Evolutionary conservation across 352 stramenopile genomes (phyloP).

Genomic region (Pythium aquatile): DNA sequence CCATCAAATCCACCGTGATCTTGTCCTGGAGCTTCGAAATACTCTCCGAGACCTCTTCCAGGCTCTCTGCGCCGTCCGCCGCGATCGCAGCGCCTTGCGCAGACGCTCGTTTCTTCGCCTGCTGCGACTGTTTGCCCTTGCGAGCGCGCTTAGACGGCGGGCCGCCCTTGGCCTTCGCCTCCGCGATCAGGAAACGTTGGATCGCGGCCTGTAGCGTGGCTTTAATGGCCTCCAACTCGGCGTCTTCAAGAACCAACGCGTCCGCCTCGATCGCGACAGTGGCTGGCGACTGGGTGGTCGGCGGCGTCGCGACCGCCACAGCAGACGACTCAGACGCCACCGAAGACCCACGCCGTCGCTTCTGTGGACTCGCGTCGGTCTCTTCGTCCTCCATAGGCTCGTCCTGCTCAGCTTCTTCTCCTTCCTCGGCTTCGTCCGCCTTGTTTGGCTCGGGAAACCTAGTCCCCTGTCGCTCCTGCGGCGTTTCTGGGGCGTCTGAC

Average conservation of each 20-base stretch:
- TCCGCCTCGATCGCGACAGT: constrained; percentile 29
- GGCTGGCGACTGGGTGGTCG: constrained; percentile 17
- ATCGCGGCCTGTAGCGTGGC: constrained; percentile 37
- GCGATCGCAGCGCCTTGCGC: constrained; percentile 4
- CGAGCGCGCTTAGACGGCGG: constrained; percentile 43
- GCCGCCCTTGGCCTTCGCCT: constrained; percentile 25
- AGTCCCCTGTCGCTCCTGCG: not conserved
- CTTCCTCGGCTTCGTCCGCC: constrained; percentile 11
- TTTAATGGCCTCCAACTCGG: constrained; percentile 45
- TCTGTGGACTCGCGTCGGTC: constrained; percentile 9
- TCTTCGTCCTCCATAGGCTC: constrained; percentile 2
- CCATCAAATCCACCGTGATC: constrained; percentile 35
- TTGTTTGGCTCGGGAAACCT: not conserved
- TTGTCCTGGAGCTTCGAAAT: constrained; percentile 41
- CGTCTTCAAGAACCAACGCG: constrained; percentile 32
- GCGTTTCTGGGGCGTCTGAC: not conserved
- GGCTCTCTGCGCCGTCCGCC: constrained; percentile 12
- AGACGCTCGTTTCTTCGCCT: constrained; percentile 50
- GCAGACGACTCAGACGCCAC: constrained; percentile 16
- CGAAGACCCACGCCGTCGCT: constrained; percentile 11
- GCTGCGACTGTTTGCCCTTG: constrained; percentile 29
- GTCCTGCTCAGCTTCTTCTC: not conserved
- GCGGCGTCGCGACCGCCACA: constrained; percentile 12
- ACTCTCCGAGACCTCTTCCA: constrained; percentile 37
- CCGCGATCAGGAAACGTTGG: constrained; percentile 29